A percentile compares a stretch with the other conserved stretches of the same genome.
These are phyloP conservation scores for Aspergillus transmontanensis DNA, from an alignment of 2,329 filamentous ascomycete species.

Conservation along the genomic window DNA sequence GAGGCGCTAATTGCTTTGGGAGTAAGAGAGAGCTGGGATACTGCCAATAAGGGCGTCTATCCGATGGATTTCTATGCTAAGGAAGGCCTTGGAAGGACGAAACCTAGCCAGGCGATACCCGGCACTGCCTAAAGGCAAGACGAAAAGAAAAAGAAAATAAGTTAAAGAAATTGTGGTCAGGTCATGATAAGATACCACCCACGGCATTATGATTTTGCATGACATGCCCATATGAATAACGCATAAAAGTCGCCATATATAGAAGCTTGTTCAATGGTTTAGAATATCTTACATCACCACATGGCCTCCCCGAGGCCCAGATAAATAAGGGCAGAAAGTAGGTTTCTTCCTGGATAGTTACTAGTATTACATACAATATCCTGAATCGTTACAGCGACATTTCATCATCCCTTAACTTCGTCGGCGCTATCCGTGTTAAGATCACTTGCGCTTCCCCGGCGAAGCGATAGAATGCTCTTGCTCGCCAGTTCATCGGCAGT, in stretches of 20 bases:
- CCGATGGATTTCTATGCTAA: slow-evolving; percentile 98
- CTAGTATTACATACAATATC: slow-evolving; percentile 23
- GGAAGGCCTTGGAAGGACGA: slow-evolving; percentile 81
- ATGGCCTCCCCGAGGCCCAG: neutral
- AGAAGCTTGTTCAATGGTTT: neutral
- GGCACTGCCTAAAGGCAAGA: slow-evolving; percentile 1
- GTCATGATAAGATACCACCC: neutral
- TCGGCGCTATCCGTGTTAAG: slow-evolving; percentile 40
- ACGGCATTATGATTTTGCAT: neutral
- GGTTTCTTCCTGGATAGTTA: neutral
- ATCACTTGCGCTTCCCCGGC: slow-evolving; percentile 41
- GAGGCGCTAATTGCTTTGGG: slow-evolving; percentile 91
- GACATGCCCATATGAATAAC: neutral
- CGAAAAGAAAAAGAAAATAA: neutral
- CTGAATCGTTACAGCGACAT: slow-evolving; percentile 25
- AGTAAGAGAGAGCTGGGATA: slow-evolving; percentile 73
- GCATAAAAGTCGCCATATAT: neutral
- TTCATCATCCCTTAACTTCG: slow-evolving; percentile 35
- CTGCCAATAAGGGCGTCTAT: slow-evolving; percentile 67
- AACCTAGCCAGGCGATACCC: slow-evolving; percentile 19
- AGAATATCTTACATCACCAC: neutral
- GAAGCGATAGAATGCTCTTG: slow-evolving; percentile 40
- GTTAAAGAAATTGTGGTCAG: neutral
- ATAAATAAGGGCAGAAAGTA: neutral
- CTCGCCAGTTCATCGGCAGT: slow-evolving; percentile 41